Conservation (phyloP, 345 rosid species). For the Angophora floribunda region DNA sequence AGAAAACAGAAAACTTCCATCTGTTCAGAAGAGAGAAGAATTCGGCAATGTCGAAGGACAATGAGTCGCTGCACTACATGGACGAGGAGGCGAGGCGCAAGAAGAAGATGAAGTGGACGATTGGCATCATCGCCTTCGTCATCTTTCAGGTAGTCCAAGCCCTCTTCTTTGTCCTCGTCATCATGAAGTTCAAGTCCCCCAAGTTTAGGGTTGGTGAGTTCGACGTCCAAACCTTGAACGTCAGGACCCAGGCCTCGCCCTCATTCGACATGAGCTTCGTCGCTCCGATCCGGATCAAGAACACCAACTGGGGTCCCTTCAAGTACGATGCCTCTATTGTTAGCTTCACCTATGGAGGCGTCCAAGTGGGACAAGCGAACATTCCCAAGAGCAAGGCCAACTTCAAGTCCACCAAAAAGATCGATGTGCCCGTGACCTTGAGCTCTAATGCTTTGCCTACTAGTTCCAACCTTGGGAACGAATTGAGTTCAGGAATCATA, state of each 20-base stretch:
- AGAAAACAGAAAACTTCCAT: background rate
- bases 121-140: constrained; percentile 4
- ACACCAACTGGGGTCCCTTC: constrained; percentile 6
- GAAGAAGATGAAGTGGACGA: constrained; percentile 9
- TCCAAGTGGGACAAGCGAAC: background rate
- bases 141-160: constrained; percentile 6
- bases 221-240: background rate
- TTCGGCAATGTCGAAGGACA: background rate
- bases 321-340: background rate
- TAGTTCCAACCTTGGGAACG: background rate
- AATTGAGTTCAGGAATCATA: background rate
- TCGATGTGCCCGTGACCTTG: background rate
- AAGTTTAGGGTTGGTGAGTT: constrained; percentile 4
- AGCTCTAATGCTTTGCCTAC: background rate
- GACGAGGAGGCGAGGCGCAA: background rate
- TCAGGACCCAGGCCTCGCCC: background rate
- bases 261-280: background rate
- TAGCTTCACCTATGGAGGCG: background rate
- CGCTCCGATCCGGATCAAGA: constrained; percentile 3
- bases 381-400: background rate
- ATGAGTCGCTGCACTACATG: background rate
- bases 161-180: constrained; percentile 2
- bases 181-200: constrained; percentile 8
- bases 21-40: background rate
- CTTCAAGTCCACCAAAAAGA: constrained; percentile 1